These are phyloP conservation scores for Entrophospora sp. DNA, from an alignment of 192 early-diverging fungal genomes.

Conservation along the genomic window DNA sequence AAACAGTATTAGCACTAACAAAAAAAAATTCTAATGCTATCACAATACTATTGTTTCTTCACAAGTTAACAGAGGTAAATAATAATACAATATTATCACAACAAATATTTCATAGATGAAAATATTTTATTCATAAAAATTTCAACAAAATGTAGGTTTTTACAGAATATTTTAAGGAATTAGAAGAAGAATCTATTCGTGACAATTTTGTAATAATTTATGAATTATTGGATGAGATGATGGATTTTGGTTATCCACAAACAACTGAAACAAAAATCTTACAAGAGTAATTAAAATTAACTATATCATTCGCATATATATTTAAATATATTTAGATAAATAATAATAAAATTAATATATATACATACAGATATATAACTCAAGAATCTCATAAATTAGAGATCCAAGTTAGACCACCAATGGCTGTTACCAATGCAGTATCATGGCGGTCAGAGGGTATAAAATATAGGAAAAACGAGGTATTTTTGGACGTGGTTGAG, in stretches of 20 bases:
- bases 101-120: too few species aligned
- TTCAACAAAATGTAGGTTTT: constrained; percentile 65
- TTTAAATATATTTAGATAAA: background rate
- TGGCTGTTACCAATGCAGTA: constrained; percentile 88
- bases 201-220: constrained; percentile 91
- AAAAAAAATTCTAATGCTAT: constrained; percentile 98
- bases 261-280: constrained; percentile 84
- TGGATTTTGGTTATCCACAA: constrained; percentile 87
- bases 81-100: background rate
- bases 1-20: constrained; percentile 82
- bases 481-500: constrained; percentile 97
- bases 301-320: background rate
- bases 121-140: background rate
- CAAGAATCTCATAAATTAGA: constrained; percentile 96
- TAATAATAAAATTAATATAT: constrained; percentile 8
- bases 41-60: constrained; percentile 88
- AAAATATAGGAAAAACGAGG: constrained; percentile 96
- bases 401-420: constrained; percentile 79
- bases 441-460: constrained; percentile 92
- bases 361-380: constrained; percentile 71
- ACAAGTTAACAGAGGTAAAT: constrained; percentile 55
- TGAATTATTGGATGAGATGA: constrained; percentile 86
- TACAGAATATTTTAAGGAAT: constrained; percentile 85
- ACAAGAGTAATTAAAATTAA: constrained; percentile 44
- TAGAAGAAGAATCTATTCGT: constrained; percentile 84